Conservation (phyloP, 106 monocot species). For the Allium cepa region DNA sequence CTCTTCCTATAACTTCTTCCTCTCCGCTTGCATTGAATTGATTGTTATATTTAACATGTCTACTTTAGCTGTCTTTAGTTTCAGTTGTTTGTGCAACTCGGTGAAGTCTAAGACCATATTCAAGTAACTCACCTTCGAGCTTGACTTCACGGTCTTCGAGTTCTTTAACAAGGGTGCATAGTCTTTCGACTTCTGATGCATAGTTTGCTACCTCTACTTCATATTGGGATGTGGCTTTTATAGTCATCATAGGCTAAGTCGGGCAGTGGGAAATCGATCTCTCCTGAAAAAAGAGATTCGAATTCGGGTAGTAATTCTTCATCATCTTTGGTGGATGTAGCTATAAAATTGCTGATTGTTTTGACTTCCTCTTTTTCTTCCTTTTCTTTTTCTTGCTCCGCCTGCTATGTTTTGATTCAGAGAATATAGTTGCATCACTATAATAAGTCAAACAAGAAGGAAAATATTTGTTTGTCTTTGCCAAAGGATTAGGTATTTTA, state of each 20-base stretch:
- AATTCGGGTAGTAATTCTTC: slow-evolving; percentile 62
- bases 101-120: slow-evolving; percentile 71
- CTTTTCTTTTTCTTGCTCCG: slow-evolving; percentile 17
- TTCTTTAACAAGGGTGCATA: slow-evolving; percentile 58
- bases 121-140: slow-evolving; percentile 82
- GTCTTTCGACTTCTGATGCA: slow-evolving; percentile 53
- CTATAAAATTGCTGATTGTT: slow-evolving; percentile 49
- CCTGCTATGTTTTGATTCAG: background rate
- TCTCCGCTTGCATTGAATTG: slow-evolving; percentile 50
- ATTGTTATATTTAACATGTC: slow-evolving; percentile 78
- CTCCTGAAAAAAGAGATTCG: slow-evolving; percentile 65
- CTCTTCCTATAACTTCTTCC: slow-evolving; percentile 86
- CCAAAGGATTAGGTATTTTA: too few relatives aligned
- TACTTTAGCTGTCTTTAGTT: slow-evolving; percentile 71
- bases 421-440: background rate
- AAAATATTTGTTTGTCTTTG: background rate
- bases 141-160: slow-evolving; percentile 88
- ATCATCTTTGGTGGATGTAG: slow-evolving; percentile 23
- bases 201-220: slow-evolving; percentile 54
- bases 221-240: slow-evolving; percentile 27
- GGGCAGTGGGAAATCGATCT: slow-evolving; percentile 55
- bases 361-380: slow-evolving; percentile 85
- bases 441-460: background rate
- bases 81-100: slow-evolving; percentile 76
- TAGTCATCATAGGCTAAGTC: slow-evolving; percentile 34